Conservation (phyloP, 2,329 filamentous ascomycete genomes). For the Cylindrodendrum hubeiense region DNA sequence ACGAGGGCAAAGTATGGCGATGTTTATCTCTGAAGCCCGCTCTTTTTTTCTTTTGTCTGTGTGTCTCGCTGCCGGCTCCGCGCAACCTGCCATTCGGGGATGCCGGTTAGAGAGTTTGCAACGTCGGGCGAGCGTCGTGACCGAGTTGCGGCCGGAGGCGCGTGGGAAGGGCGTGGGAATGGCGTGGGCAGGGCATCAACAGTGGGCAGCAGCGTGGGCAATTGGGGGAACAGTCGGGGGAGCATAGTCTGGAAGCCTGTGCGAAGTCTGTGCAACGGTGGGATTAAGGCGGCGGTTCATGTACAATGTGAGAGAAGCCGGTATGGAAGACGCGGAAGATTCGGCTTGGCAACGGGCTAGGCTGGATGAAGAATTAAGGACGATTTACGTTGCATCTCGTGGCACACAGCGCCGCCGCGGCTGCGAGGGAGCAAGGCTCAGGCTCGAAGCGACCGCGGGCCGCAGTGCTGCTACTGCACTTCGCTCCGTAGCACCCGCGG, state of each 20-base stretch:
- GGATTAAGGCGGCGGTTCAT: background rate
- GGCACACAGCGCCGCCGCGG: background rate
- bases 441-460: too few species aligned
- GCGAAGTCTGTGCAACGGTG: background rate
- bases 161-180: too few species aligned
- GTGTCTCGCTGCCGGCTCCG: background rate
- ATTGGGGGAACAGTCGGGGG: too few species aligned
- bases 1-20: background rate
- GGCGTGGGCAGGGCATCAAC: background rate
- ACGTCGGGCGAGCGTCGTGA: background rate
- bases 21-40: conserved; percentile 5
- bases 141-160: background rate
- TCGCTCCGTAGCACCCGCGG: too few species aligned
- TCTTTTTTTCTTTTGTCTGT: background rate
- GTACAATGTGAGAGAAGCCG: background rate
- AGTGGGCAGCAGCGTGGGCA: too few species aligned
- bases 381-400: background rate
- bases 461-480: background rate
- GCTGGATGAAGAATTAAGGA: background rate
- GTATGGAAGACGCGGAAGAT: background rate
- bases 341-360: background rate
- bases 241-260: too few species aligned
- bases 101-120: background rate
- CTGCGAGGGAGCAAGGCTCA: too few species aligned
- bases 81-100: background rate